Evolutionary conservation across 1,284 basidiomycete species (phyloP).

Genomic region (Agaricales sp.): DNA sequence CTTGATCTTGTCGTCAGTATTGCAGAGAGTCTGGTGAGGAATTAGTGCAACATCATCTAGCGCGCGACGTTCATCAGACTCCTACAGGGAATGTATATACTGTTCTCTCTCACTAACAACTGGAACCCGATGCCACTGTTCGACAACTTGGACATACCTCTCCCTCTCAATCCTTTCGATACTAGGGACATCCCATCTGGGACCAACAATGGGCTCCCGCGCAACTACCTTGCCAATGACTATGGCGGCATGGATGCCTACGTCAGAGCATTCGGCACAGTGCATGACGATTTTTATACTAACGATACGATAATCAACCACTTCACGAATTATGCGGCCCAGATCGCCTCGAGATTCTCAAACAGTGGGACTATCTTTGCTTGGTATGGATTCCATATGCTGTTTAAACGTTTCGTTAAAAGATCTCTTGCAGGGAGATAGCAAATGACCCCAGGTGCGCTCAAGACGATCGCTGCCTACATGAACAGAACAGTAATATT

Average conservation of each 20-base stretch:
- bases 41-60: too few relatives aligned
- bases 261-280: slow-evolving; percentile 37
- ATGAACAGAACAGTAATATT: not conserved
- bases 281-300: slow-evolving; percentile 51
- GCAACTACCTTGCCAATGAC: slow-evolving; percentile 48
- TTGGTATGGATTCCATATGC: slow-evolving; percentile 28
- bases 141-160: slow-evolving; percentile 16
- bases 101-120: slow-evolving; percentile 62
- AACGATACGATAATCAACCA: slow-evolving; percentile 34
- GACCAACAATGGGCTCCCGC: slow-evolving; percentile 31
- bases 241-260: slow-evolving; percentile 62
- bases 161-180: slow-evolving; percentile 11
- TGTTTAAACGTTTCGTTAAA: too few relatives aligned
- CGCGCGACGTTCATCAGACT: too few relatives aligned
- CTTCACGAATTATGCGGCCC: slow-evolving; percentile 47
- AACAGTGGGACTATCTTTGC: slow-evolving; percentile 39
- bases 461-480: too few relatives aligned
- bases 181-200: slow-evolving; percentile 23
- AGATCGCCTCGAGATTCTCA: slow-evolving; percentile 43
- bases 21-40: slow-evolving; percentile 26
- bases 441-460: slow-evolving; percentile 52
- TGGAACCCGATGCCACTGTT: slow-evolving; percentile 39
- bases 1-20: slow-evolving; percentile 53
- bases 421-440: slow-evolving; percentile 31
- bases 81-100: slow-evolving; percentile 46